These are phyloP conservation scores for Fusarium piperis DNA, from an alignment of 2,329 filamentous ascomycete species.

Conservation along the genomic window DNA sequence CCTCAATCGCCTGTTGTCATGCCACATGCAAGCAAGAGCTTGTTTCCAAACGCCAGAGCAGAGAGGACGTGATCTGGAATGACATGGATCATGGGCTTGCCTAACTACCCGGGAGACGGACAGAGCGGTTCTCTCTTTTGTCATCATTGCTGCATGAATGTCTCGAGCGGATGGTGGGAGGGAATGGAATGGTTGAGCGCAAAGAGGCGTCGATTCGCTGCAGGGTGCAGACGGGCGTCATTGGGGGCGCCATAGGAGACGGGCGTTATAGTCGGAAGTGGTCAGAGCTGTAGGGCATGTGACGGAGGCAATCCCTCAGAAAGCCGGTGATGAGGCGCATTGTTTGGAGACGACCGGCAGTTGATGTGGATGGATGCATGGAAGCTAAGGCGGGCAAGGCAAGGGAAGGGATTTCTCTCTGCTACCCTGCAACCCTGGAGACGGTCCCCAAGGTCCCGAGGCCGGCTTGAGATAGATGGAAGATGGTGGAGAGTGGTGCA, in stretches of 20 bases:
- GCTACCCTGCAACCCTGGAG: constrained; percentile 23
- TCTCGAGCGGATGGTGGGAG: constrained; percentile 8
- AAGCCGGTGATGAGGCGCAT: constrained; percentile 13
- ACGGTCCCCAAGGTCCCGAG: constrained; percentile 1
- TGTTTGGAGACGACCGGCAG: constrained; percentile 28
- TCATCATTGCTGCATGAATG: constrained; percentile 7
- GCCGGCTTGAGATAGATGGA: not conserved
- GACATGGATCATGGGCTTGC: not conserved
- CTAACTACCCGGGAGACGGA: not conserved
- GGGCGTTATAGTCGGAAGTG: constrained; percentile 16
- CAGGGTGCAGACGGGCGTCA: constrained; percentile 14
- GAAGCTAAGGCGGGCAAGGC: not conserved
- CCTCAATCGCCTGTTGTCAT: not conserved
- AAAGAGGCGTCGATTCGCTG: constrained; percentile 15
- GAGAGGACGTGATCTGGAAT: not conserved
- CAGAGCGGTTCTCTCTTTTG: not conserved
- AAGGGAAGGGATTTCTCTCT: not conserved
- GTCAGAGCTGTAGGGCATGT: constrained; percentile 22
- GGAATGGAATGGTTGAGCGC: constrained; percentile 6
- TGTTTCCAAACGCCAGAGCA: not conserved
- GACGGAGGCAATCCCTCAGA: constrained; percentile 4
- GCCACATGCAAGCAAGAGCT: not conserved
- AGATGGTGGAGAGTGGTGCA: constrained; percentile 5
- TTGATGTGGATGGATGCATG: constrained; percentile 29
- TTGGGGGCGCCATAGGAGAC: constrained; percentile 14